Base-by-base conservation (phyloP, 805 yeast genomes). In the Torulaspora quercuum region DNA sequence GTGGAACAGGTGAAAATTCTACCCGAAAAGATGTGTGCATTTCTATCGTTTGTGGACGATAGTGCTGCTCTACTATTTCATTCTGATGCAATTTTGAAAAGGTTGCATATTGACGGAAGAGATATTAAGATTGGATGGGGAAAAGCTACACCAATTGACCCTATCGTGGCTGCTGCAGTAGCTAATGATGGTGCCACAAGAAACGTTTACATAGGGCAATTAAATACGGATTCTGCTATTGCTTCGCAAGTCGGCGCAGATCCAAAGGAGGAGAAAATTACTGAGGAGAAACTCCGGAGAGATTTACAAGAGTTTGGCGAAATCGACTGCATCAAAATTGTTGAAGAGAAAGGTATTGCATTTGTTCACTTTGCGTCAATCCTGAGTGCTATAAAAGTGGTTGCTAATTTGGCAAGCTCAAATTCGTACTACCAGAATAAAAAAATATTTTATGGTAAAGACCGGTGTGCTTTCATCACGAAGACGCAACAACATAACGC, bases 401-500 rank as follows among this genome's bases (percentile, higher is more conserved):
- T 88, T 29, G 77, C 83, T 33, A 76, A 76, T 40, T 68, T 92
- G 38, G 84, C 90, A 1, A 65, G 75, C 20, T 63, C 69, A 31
- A 71, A 72, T 33, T 79, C 78, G 24, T 79, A 78, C 52, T 90
- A 88, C 68, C 68, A 73, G 39, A 82, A 79, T 46, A 78, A 82
- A 41, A 86, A 85, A 60, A 82, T 94, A 26, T 85, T 77, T 52
- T 89, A 86, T 55, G 97, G 97, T 43, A 89, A 88, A 60, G 97
- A 90, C 63, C 73, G 97, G 63, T 85, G 92, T 67, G 95, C 96
- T 2, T 87, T 87, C 53, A 85, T 90, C 29, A 87, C 96, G 16
- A 87, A 86, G 60, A 84, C 96, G 11, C 97, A 92, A 63, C 95
- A 88, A 64, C 96, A 89, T 57, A 88, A 90, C 58, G 97, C 97